Evolutionary conservation across 2,329 filamentous ascomycete species (phyloP), one percentile per base, ranked within the genome.

Genomic region (Trichoderma oligosporum): DNA sequence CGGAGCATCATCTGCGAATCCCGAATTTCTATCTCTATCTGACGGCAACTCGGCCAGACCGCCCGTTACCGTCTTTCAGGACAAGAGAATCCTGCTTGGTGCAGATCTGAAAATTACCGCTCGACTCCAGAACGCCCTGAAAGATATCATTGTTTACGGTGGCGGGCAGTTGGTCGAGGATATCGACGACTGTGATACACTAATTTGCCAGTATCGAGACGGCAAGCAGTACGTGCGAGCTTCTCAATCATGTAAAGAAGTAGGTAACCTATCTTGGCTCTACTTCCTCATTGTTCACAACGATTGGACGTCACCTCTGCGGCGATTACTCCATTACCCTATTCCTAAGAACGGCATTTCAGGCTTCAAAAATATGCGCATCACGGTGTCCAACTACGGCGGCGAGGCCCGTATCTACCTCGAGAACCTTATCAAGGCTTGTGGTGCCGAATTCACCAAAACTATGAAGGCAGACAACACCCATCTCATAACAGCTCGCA

Each of bases 401-500:
- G 94, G 94, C 29, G 94, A 99, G 71, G 91, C 94, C 14, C 85
- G 94, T 45, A 85, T 91, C 52, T 99, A 97, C 67, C 80, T 99
- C 4, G 92, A 97, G 71, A 97, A 96, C 64, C 80, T 99, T 35
- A 88, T 97, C 65, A 84, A 79, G 60, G 91, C 91, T 22, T 81
- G 87, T 14, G 94, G 94, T 14, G 93, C 89, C 7, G 86, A 88
- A 61, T 97, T 91, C 68, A 99, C 94, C 27, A 96, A 95, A 74
- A 95, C 91, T 0, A 89, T 99, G 84, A 95, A 91, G 71, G 84
- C 88, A 63, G 91, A 97, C 61, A 97, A 99, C 70, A 97, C 92
- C 0, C 94, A 99, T 73, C 82, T 99, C 1, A 87, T 99, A 66
- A 96, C 93, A 0, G 94, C 94, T 4, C 88, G 96, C 65, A 85